phyloP scores from a whole-genome alignment of 495 filamentous ascomycete species.

The Corynascus novoguineensis region DNA sequence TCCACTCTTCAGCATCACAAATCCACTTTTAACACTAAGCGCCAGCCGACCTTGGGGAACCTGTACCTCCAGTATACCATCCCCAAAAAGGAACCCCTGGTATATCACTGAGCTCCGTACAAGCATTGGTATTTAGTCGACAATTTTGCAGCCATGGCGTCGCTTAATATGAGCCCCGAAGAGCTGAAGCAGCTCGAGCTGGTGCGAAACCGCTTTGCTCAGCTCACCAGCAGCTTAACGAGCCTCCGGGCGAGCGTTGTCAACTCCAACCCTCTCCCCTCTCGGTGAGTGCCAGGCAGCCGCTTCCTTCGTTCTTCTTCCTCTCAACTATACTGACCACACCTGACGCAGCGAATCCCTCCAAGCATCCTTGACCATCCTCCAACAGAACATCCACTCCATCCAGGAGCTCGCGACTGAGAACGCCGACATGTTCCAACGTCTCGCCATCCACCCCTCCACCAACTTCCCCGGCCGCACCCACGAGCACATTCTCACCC shows the following conservation, averaged over 20 bases:
- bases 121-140: too few species aligned
- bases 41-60: too few species aligned
- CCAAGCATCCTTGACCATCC: slow-evolving; percentile 59
- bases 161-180: slow-evolving; percentile 45
- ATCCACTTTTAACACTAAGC: too few species aligned
- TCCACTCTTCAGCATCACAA: too few species aligned
- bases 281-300: slow-evolving; percentile 26
- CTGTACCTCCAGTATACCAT: too few species aligned
- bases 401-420: slow-evolving; percentile 54
- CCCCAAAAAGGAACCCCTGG: too few species aligned
- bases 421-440: slow-evolving; percentile 55
- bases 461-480: slow-evolving; percentile 70
- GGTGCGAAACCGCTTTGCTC: slow-evolving; percentile 63
- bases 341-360: slow-evolving; percentile 56
- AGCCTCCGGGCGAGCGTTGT: slow-evolving; percentile 48
- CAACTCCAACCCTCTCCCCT: slow-evolving; percentile 34
- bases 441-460: slow-evolving; percentile 63
- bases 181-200: slow-evolving; percentile 71
- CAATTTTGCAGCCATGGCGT: slow-evolving; percentile 36
- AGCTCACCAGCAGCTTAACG: slow-evolving; percentile 60
- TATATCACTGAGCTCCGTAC: too few species aligned
- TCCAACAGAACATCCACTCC: slow-evolving; percentile 56
- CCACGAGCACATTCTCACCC: slow-evolving; percentile 56
- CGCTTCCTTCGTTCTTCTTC: neutral
- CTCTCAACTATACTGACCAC: neutral